Base-by-base conservation (phyloP, 2,329 filamentous ascomycete genomes). In the Aspergillus chevalieri region DNA sequence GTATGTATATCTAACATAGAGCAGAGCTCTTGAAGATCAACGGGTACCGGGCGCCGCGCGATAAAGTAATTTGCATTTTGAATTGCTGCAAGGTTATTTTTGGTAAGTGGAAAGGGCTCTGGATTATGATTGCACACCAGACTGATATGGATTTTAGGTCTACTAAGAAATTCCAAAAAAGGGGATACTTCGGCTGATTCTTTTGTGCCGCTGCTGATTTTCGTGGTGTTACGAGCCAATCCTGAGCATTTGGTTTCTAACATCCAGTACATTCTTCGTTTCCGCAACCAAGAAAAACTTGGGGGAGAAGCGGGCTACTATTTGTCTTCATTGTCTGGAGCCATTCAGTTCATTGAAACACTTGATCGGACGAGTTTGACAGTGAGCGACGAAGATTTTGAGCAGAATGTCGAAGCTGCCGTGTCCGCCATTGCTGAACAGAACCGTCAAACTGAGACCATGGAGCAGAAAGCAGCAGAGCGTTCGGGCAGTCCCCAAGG, bases 71-170 rank as follows among this genome's bases (percentile, higher is more conserved):
- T 45, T 98, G 93, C 68, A 89, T 97, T 43, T 74, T 98, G 49
- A 98, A 98, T 71, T 96, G 91, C 73, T 98, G 93, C 81, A 98
- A 98, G 72, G 94, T 98, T 55, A 97, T 98, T 55, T 97, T 98
- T 69, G 93, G 87, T 89, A 70, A 58, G 78, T 60, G 17, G 3
- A 19, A 14, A 41, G 6, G 2, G 19, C n/a, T 17, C 15, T 4
- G 17, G 6, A 26, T 24, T 33, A 41, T 9, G 28, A 12, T 10
- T 17, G 10, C 7, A 1, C 7, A 15, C 4, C 7, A 41, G 28
- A 12, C 33, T 47, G 41, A 45, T 44, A 26, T 43, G 36, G 28
- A 10, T 22, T 10, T 48, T 53, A 88, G 86, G 92, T 15, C 82
- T 95, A 44, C 75, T 98, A 47, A 91, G 92, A 57, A 94, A 96